phyloP scores from a whole-genome alignment of 2,329 filamentous ascomycete genomes.

The Dothideomycetes sp. region DNA sequence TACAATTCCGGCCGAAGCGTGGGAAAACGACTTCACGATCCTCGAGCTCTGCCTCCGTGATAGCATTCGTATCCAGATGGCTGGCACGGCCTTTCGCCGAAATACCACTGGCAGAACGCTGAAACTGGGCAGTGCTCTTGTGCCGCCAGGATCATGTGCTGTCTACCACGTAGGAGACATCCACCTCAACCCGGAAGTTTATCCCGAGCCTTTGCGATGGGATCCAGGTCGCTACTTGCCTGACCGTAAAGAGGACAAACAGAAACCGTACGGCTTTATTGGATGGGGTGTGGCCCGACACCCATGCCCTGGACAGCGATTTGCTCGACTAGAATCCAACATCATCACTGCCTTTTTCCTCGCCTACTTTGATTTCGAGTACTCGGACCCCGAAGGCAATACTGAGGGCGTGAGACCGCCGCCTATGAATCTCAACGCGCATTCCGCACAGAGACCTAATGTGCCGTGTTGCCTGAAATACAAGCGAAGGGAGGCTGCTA shows the following conservation, averaged over 20 bases:
- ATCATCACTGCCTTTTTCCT: constrained; percentile 40
- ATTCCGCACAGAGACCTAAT: constrained; percentile 30
- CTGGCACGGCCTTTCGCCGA: constrained; percentile 40
- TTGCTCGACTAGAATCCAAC: constrained; percentile 44
- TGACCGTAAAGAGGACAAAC: constrained; percentile 38
- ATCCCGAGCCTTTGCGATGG: constrained; percentile 37
- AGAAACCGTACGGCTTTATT: constrained; percentile 18
- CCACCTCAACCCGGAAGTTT: constrained; percentile 38
- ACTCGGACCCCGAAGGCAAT: constrained; percentile 31
- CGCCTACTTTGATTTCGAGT: constrained; percentile 37
- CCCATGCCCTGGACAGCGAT: constrained; percentile 33
- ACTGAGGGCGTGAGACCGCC: constrained; percentile 18
- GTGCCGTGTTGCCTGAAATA: constrained; percentile 27
- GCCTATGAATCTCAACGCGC: constrained; percentile 23
- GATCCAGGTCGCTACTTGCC: constrained; percentile 40
- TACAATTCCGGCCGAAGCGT: constrained; percentile 39
- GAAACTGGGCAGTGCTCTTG: too few species aligned
- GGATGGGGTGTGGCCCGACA: constrained; percentile 24
- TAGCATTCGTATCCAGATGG: constrained; percentile 39
- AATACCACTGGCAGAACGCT: constrained; percentile 37
- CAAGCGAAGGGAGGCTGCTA: constrained; percentile 7
- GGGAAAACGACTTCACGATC: constrained; percentile 44
- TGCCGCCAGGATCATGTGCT: too few species aligned
- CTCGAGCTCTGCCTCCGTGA: constrained; percentile 44
- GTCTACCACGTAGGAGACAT: constrained; percentile 37